Base-by-base conservation (phyloP, 2,329 filamentous ascomycete species). In the Paecilomyces fulvus region DNA sequence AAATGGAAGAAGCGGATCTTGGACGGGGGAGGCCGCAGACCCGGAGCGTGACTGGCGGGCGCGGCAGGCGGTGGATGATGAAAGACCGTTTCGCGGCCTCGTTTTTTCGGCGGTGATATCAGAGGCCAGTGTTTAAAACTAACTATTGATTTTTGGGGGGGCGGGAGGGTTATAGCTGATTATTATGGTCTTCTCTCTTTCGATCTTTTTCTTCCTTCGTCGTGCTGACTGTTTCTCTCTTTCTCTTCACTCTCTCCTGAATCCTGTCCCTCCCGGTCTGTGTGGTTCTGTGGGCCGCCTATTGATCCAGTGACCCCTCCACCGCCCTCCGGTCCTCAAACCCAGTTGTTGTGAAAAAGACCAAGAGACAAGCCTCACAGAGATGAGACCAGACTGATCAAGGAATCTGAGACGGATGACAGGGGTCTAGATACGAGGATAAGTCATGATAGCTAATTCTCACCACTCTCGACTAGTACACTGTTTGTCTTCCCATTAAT, bases 271-370 rank as follows among this genome's bases (percentile, higher is more conserved):
- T 28, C 25, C 11, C 33, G 33, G 14, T 70, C 65, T 69, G 65
- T 71, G 68, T 71, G 70, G 69, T 70, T 73, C 69, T 65, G 70
- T 72, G 70, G 70, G 68, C 69, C 69, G 56, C 59, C 62, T 63
- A 65, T 65, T 68, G 3, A 68, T 70, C 68, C 48, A 55, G 50
- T 48, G 28, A 72, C 70, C 68, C 67, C 64, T 69, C 64, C 59
- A 59, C 65, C 65, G 59, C 69, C 68, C 70, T 70, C 69, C 66
- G 49, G 54, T 46, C 28, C 33, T 25, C 37, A 23, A 23, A 51
- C 48, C 23, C 37, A 28, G 31, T 30, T 30, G n/a, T 21, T 30
- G 21, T 5, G 25, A 14, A 37, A 37, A 37, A 37, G 33, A 37
- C 33, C 33, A 10, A 12, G 12, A 14, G 33, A 12, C 33, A 37